Evolutionary conservation across 305 asterid genomes (phyloP).

Genomic region (Solanum hybrid): DNA sequence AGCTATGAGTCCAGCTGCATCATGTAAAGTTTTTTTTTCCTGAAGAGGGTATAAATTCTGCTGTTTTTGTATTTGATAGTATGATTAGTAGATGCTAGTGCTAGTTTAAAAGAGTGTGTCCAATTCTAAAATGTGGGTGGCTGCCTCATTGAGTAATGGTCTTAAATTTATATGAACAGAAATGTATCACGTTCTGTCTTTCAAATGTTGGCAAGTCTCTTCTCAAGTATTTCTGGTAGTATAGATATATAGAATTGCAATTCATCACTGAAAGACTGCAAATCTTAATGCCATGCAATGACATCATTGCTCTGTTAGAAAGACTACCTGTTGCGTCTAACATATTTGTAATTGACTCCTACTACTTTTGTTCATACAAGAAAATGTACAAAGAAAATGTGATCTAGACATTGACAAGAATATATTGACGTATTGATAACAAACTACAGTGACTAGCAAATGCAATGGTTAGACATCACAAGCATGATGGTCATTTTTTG

Average conservation of each 20-base stretch:
- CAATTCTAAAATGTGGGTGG: constrained; percentile 47
- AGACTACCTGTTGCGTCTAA: neutral
- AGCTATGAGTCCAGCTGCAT: neutral
- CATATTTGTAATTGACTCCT: neutral
- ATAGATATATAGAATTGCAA: neutral
- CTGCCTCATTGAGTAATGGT: neutral
- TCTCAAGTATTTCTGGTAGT: neutral
- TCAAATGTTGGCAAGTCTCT: neutral
- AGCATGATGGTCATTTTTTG: neutral
- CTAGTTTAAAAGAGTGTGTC: neutral
- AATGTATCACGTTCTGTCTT: neutral
- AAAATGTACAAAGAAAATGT: neutral
- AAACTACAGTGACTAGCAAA: neutral
- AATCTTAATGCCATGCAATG: neutral
- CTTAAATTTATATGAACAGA: neutral
- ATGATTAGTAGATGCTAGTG: neutral
- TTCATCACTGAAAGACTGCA: neutral
- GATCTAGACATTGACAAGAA: neutral
- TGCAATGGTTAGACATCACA: neutral
- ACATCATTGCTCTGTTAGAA: neutral
- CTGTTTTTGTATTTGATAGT: neutral
- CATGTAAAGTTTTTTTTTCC: neutral
- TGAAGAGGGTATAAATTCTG: neutral
- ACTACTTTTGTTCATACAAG: neutral
- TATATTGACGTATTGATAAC: neutral